phyloP scores from a whole-genome alignment of 176 grass and related monocot genomes.

The Triticum aestivum region DNA sequence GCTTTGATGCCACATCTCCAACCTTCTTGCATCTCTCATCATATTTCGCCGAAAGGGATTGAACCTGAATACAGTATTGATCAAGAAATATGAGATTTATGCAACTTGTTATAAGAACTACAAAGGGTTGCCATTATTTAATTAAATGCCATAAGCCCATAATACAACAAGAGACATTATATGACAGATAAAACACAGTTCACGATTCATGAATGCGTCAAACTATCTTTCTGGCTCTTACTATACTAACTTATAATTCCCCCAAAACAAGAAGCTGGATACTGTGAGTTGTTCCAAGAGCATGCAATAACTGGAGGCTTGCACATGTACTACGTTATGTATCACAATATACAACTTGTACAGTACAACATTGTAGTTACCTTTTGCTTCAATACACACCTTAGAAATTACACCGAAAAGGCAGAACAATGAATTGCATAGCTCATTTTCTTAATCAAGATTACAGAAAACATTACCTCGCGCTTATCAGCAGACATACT shows the following conservation, averaged over 20 bases:
- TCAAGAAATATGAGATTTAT: conserved; percentile 10
- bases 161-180: neutral
- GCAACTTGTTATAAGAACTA: neutral
- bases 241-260: conserved; percentile 11
- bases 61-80: conserved; percentile 56
- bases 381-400: conserved; percentile 4
- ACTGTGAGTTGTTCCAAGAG: conserved; percentile 4
- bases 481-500: conserved; percentile 82
- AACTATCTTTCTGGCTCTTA: conserved; percentile 9
- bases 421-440: neutral
- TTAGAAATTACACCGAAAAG: conserved; percentile 8
- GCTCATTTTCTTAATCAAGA: conserved; percentile 28
- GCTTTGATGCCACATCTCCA: conserved; percentile 91
- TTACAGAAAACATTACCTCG: conserved; percentile 64
- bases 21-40: conserved; percentile 90
- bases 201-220: neutral
- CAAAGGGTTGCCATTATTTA: neutral
- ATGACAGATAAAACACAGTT: neutral
- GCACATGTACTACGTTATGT: neutral
- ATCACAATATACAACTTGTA: neutral
- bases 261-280: neutral
- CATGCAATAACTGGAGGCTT: neutral
- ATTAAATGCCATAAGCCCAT: neutral
- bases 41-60: conserved; percentile 82
- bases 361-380: conserved; percentile 13